These are phyloP conservation scores for Coniferiporia sulphurascens DNA, from an alignment of 1,284 basidiomycete species.

Conservation along the genomic window DNA sequence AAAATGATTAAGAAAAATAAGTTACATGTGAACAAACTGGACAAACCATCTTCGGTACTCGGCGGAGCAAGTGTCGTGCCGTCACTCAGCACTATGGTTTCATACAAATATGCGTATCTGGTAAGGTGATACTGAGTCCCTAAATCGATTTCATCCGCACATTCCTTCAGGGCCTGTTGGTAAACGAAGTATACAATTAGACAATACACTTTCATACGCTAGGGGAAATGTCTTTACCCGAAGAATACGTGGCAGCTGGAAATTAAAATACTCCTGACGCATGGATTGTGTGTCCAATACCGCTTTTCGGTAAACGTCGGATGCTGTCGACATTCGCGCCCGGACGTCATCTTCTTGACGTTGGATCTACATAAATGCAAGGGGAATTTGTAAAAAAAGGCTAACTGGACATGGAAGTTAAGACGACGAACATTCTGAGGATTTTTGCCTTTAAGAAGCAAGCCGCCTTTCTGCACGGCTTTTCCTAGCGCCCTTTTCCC, in stretches of 20 bases:
- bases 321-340: constrained; percentile 76
- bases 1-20: constrained; percentile 7
- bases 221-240: constrained; percentile 55
- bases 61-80: constrained; percentile 79
- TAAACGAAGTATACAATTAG: not conserved
- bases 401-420: not conserved
- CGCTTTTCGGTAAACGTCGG: constrained; percentile 87
- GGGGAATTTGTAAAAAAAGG: constrained; percentile 7
- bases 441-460: constrained; percentile 91
- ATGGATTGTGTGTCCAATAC: constrained; percentile 87
- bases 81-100: constrained; percentile 86
- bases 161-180: constrained; percentile 86
- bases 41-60: constrained; percentile 56
- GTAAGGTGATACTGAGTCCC: constrained; percentile 96
- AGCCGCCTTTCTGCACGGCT: constrained; percentile 88
- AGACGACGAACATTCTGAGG: constrained; percentile 73
- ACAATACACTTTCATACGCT: not conserved
- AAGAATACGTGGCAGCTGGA: constrained; percentile 90
- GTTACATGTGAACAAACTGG: constrained; percentile 4
- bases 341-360: constrained; percentile 95
- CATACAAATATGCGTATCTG: constrained; percentile 91
- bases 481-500: constrained; percentile 77
- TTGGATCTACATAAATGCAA: constrained; percentile 56
- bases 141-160: constrained; percentile 93
- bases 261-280: constrained; percentile 96